phyloP scores from a whole-genome alignment of 495 filamentous ascomycete species.

The Aspergillus steynii region DNA sequence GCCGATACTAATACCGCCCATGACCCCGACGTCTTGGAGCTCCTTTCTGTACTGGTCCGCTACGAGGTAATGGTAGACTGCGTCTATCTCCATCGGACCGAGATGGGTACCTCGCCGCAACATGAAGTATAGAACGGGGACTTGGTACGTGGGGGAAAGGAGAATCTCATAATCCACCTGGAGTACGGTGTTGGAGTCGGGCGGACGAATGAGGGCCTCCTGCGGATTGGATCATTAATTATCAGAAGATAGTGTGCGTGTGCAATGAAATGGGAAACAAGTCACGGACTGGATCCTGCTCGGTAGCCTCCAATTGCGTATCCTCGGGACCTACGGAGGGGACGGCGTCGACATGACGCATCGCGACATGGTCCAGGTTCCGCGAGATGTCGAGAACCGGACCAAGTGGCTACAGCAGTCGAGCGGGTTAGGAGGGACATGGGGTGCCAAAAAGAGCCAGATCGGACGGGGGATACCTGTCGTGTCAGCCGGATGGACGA shows the following conservation, averaged over 20 bases:
- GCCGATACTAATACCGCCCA: slow-evolving; percentile 75
- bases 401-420: slow-evolving; percentile 25
- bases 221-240: slow-evolving; percentile 19
- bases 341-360: slow-evolving; percentile 8
- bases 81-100: slow-evolving; percentile 62
- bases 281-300: slow-evolving; percentile 41
- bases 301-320: slow-evolving; percentile 22
- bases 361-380: slow-evolving; percentile 17
- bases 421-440: slow-evolving; percentile 16
- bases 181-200: slow-evolving; percentile 26
- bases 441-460: slow-evolving; percentile 15
- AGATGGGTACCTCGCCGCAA: slow-evolving; percentile 61
- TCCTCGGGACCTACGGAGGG: slow-evolving; percentile 17
- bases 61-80: slow-evolving; percentile 68
- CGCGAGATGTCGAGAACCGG: slow-evolving; percentile 40
- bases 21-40: slow-evolving; percentile 59
- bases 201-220: slow-evolving; percentile 43
- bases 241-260: slow-evolving; percentile 22
- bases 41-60: slow-evolving; percentile 59
- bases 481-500: slow-evolving; percentile 31
- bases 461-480: slow-evolving; percentile 26
- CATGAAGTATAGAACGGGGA: slow-evolving; percentile 53
- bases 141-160: slow-evolving; percentile 50
- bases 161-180: slow-evolving; percentile 57
- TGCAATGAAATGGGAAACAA: slow-evolving; percentile 8